These are phyloP conservation scores for Alternaria brassicicola DNA, from an alignment of 2,329 filamentous ascomycete species.

Conservation along the genomic window DNA sequence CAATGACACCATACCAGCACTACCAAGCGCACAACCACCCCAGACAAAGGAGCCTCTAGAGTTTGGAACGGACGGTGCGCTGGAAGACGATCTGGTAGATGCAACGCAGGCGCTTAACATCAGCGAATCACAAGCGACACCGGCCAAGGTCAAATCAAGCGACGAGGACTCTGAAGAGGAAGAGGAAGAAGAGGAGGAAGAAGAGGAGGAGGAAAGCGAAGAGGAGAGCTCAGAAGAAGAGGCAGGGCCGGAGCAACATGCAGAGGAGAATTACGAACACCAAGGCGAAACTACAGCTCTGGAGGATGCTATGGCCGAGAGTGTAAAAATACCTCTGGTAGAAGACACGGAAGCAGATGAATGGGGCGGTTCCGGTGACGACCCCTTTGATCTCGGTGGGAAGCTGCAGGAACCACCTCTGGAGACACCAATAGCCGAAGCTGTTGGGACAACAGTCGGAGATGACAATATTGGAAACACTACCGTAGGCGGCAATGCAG, in stretches of 20 bases:
- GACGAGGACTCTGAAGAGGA: slow-evolving; percentile 29
- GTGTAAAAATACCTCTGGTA: slow-evolving; percentile 50
- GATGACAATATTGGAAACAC: slow-evolving; percentile 41
- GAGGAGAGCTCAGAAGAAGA: slow-evolving; percentile 23
- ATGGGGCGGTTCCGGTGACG: slow-evolving; percentile 40
- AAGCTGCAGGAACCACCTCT: slow-evolving; percentile 32
- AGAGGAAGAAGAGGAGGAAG: slow-evolving; percentile 44
- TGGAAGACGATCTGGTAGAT: slow-evolving; percentile 21
- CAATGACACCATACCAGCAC: slow-evolving; percentile 40
- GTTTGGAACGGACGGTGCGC: slow-evolving; percentile 5
- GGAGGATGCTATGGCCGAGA: slow-evolving; percentile 55
- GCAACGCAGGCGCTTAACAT: slow-evolving; percentile 30
- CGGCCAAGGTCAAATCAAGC: slow-evolving; percentile 7
- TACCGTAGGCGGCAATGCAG: slow-evolving; percentile 37
- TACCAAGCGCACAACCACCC: slow-evolving; percentile 32
- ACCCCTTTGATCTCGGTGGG: slow-evolving; percentile 38
- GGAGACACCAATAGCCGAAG: slow-evolving; percentile 32
- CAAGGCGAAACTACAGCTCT: slow-evolving; percentile 54
- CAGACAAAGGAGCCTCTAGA: slow-evolving; percentile 12
- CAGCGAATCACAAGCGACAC: background rate
- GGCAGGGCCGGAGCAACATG: slow-evolving; percentile 21
- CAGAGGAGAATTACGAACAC: slow-evolving; percentile 53
- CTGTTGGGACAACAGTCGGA: slow-evolving; percentile 40
- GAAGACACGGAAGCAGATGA: slow-evolving; percentile 49
- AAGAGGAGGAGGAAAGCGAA: slow-evolving; percentile 45